phyloP scores from a whole-genome alignment of 306 rosid species.

The Prunus davidiana region DNA sequence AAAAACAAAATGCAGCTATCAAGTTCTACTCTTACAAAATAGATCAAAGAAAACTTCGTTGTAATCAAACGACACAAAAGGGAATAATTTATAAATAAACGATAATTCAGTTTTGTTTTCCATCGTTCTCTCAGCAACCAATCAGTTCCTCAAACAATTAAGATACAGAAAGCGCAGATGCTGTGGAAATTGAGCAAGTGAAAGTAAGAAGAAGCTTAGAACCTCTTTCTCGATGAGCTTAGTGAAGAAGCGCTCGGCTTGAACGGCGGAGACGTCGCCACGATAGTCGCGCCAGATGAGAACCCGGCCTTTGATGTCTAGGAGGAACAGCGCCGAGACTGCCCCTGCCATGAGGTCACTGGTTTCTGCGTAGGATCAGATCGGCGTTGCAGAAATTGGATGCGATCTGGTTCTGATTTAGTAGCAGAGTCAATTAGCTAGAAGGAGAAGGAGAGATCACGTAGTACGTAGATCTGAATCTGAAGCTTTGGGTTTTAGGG shows the following conservation, averaged over 20 bases:
- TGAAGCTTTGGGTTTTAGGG: conserved; percentile 20
- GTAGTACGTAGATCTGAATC: conserved; percentile 26
- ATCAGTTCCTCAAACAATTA: background rate
- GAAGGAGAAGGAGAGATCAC: background rate
- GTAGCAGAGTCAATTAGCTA: background rate
- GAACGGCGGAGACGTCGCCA: conserved; percentile 90
- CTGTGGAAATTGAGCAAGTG: background rate
- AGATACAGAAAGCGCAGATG: background rate
- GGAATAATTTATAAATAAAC: background rate
- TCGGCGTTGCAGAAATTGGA: conserved; percentile 25
- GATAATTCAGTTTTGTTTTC: background rate
- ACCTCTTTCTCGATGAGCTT: conserved; percentile 98
- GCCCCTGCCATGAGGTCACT: conserved; percentile 75
- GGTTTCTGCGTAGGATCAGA: conserved; percentile 28
- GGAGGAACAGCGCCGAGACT: conserved; percentile 93
- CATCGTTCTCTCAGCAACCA: conserved; percentile 14
- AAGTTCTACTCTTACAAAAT: background rate
- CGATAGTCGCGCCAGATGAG: conserved; percentile 99
- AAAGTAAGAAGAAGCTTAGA: background rate
- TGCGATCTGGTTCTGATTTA: conserved; percentile 25
- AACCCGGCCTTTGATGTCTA: conserved; percentile 99
- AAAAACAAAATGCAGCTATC: background rate
- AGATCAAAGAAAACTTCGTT: conserved; percentile 2
- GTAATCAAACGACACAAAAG: background rate
- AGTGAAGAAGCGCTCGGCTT: conserved; percentile 97